Evolutionary conservation across 2,329 filamentous ascomycete species (phyloP).

Genomic region (Pestalotiopsis sp.): DNA sequence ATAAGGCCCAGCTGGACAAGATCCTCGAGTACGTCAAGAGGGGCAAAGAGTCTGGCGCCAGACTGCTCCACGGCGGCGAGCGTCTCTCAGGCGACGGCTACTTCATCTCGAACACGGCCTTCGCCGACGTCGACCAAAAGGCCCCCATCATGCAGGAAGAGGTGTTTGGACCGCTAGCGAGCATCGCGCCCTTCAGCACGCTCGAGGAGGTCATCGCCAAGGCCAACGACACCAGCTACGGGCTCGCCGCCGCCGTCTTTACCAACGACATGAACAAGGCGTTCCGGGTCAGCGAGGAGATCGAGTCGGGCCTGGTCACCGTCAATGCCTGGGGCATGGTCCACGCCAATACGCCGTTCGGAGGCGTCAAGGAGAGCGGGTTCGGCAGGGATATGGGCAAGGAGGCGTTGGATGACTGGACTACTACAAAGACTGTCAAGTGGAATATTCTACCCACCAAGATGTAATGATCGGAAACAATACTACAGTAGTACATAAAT

Average conservation of each 20-base stretch:
- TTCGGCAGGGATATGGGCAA: conserved; percentile 4
- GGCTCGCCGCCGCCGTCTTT: neutral
- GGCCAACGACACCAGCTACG: conserved; percentile 53
- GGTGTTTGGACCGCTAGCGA: conserved; percentile 19
- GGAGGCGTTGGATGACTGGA: conserved; percentile 3
- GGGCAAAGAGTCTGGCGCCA: neutral
- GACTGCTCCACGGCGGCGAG: conserved; percentile 2
- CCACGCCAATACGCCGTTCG: conserved; percentile 1
- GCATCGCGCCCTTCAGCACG: conserved; percentile 64
- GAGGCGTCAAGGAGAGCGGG: conserved; percentile 1
- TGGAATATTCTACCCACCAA: conserved; percentile 3
- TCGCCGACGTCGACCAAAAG: conserved; percentile 14
- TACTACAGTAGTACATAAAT: neutral
- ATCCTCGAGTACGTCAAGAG: neutral
- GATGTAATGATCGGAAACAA: neutral
- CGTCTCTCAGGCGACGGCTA: conserved; percentile 11
- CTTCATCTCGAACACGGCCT: conserved; percentile 18
- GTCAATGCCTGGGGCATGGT: neutral
- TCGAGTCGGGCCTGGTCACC: conserved; percentile 6
- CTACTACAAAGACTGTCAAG: conserved; percentile 2
- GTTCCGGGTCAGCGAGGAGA: neutral
- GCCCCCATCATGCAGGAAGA: conserved; percentile 18
- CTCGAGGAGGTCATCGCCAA: conserved; percentile 64
- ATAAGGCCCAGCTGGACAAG: conserved; percentile 3
- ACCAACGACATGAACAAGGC: conserved; percentile 2